Evolutionary conservation across 768 basidiomycete species (phyloP), one percentile per base, ranked within the genome.

Genomic region (Clitopilus passeckerianus): DNA sequence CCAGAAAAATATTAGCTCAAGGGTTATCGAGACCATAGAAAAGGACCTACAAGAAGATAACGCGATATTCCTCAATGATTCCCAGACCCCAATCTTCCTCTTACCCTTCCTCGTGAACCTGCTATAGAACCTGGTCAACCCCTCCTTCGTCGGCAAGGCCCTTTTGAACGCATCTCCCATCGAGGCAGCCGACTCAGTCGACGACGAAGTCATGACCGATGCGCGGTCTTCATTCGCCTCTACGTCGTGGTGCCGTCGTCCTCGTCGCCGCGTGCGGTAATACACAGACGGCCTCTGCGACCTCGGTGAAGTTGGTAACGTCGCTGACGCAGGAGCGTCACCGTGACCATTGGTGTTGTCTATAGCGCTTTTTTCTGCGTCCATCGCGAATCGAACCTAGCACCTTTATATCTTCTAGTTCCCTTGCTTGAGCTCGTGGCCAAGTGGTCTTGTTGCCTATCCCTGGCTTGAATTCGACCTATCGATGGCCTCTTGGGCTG

Each of bases 1-100:
- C 14, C 57, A 1, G 20, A 53, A 27, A 14, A 34, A 54, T 15
- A 44, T 46, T 35, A 10, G 30, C 44, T 35, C 34, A 10, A 14
- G 44, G n/a, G 9, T 46, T 44, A 12, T 2, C 20, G 16, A 22
- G 57, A 37, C 27, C 7, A 7, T 30, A 56, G 58, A 37, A 35
- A 15, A 56, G 35, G 53, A 34, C 50, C 56, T 63, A 86, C 86
- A 86, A 0, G 85, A 86, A 16, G 81, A 83, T n/a, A 75, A 69
- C 2, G 68, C 69, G 46, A 86, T 74, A 2, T 76, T 77, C 33
- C 71, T 73, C 52, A 84, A 60, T 63, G 80, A 85, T 64, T 77
- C 67, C 24, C 63, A 34, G 7, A 81, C 66, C 0, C 81, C 78
- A 33, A 83, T 68, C 18, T 75, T 75, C 59, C 62, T 66, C 68